A percentile compares a stretch with the other conserved stretches of the same genome.
These are phyloP conservation scores for Amaranthus tricolor DNA, from an alignment of 179 eudicot genomes.

Conservation along the genomic window DNA sequence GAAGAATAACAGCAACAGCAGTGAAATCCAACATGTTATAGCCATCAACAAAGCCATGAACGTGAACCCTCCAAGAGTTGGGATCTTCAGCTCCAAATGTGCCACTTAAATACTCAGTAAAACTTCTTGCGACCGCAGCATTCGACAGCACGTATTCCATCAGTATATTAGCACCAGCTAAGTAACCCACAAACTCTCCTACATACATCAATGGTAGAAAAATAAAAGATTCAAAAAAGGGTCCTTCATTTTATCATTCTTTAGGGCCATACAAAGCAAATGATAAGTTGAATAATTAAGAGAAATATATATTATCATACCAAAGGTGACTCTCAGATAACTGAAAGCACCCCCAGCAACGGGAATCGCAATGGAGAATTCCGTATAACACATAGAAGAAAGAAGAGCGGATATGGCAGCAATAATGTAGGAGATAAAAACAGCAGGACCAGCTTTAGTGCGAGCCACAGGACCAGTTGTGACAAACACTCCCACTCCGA, in stretches of 20 bases:
- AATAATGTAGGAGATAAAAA: constrained; percentile 61
- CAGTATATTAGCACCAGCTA: constrained; percentile 80
- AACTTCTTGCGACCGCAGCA: constrained; percentile 84
- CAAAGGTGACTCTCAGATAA: constrained; percentile 77
- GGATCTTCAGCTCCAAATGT: constrained; percentile 61
- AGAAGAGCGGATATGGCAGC: constrained; percentile 73
- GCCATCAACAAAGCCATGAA: constrained; percentile 55
- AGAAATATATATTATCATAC: constrained; percentile 30
- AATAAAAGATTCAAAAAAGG: constrained; percentile 14
- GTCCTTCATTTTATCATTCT: too few species aligned
- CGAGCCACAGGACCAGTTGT: constrained; percentile 67
- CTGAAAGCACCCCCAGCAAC: constrained; percentile 96
- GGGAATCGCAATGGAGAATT: constrained; percentile 67
- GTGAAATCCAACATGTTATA: constrained; percentile 82
- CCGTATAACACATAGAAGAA: constrained; percentile 78
- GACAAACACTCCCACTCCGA: constrained; percentile 82
- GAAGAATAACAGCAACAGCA: constrained; percentile 68
- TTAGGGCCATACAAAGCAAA: constrained; percentile 14
- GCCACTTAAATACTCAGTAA: constrained; percentile 66
- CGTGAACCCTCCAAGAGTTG: constrained; percentile 63
- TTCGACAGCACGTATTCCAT: constrained; percentile 84
- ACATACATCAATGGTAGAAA: constrained; percentile 17
- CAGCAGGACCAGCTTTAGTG: constrained; percentile 58
- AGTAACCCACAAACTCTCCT: constrained; percentile 84
- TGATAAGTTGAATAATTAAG: not conserved